Base-by-base conservation (phyloP, 352 stramenopile species). In the Phytophthora citricola region DNA sequence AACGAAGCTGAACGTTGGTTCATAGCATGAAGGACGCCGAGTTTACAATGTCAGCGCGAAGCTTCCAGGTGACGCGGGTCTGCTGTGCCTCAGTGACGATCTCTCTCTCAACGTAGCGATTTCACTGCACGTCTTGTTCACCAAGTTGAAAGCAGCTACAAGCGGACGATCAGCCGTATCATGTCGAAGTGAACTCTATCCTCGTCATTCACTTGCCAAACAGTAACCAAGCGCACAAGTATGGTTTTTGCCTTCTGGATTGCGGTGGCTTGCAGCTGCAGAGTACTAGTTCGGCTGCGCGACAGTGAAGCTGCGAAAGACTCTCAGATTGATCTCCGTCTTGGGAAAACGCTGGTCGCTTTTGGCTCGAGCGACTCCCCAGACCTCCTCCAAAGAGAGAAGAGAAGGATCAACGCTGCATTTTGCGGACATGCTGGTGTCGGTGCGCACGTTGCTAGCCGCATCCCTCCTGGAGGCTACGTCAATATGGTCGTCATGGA, bases 401-500 rank as follows among this genome's bases (percentile, higher is more conserved):
- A 36, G 44, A 39, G 38, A 3, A 11, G n/a, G 22, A 29, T 49
- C 14, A 49, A 31, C 2, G 10, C 51, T 20, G 39, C 38, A 22
- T 59, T 40, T 17, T 20, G 9, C 6, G 51, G 38, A 8, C 9
- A 29, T 15, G 26, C 17, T 22, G 39, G 51, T 11, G 36, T 58
- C 27, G 38, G 51, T 11, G 15, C 26, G 5, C 14, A 27, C 15
- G 38, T 17, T 20, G 26, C 38, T 10, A 59, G 15, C 11, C 17
- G 8, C 27, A 49, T 24, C 20, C 26, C 38, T 5, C 26, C 51
- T 27, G 34, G 34, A 47, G 51, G 51, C 1, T 48, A 58, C 15
- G 38, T 58, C 38, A 24, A 22, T 4, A 58, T 58, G 51, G 51
- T 58, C 15, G 12, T 58, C 15, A 58, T 48, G 51, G 38, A 58